Evolutionary conservation across 2,329 filamentous ascomycete species (phyloP), one percentile per base, ranked within the genome.

Genomic region (Rutstroemia sydowiana): DNA sequence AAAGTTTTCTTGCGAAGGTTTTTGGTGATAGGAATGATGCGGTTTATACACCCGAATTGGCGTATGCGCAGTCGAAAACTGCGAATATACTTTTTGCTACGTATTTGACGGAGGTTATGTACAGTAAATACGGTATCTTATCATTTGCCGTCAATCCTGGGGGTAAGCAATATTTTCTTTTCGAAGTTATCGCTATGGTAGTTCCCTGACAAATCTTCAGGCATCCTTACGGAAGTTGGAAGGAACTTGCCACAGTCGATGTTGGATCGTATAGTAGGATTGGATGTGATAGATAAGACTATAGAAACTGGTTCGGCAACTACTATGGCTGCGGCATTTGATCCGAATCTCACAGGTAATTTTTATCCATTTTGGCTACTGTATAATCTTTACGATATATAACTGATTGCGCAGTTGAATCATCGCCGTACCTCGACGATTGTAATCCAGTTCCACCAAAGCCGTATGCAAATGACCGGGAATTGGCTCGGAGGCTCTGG

Each of bases 51-150:
- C 31, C 55, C 55, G 68, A 59, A 67, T 64, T 64, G 55, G 65
- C 68, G 21, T 73, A 74, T 59, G 70, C 67, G 8, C 70, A 72
- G 60, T 66, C 64, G 57, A 74, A 74, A 60, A 68, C 72, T 4
- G 70, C 69, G 39, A 73, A 73, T 49, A 63, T 73, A 21, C 42
- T 45, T 13, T 42, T 68, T 37, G 31, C 40, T 3, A 28, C 39
- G 4, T 13, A 30, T n/a, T n/a, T 51, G 28, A 40, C 30, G 11
- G 20, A 49, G 18, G 10, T 16, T n/a, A 16, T 16, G 37, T 31
- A 37, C 18, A 39, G 26, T 9, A 23, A 16, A n/a, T 16, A 48
- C 9, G 32, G 32, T 7, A 44, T 50, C 11, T 10, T 44, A 16
- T 31, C 14, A 4, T 34, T 50, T 21, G 39, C 39, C 57, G 56